Percentiles rank a stretch among this genome's conserved stretches.
These are phyloP conservation scores for Zygotorulaspora mrakii DNA, from an alignment of 1,139 yeast species.

Conservation along the genomic window DNA sequence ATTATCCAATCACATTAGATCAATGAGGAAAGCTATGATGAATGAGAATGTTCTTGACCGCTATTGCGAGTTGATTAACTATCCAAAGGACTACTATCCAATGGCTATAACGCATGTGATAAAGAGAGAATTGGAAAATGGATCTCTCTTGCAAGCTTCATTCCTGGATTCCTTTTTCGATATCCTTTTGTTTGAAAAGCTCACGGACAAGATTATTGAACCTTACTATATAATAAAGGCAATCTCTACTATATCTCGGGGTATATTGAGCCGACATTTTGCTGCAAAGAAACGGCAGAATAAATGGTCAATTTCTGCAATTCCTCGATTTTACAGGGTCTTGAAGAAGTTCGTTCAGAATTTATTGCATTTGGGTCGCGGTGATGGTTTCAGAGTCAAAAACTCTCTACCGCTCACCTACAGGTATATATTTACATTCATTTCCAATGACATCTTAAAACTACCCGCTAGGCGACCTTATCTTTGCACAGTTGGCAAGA, in stretches of 20 bases:
- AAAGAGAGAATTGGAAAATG: slow-evolving; percentile 10
- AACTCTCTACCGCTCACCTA: slow-evolving; percentile 14
- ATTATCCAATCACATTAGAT: slow-evolving; percentile 23
- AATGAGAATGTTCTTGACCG: slow-evolving; percentile 10
- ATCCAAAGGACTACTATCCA: slow-evolving; percentile 22
- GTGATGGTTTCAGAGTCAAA: slow-evolving; percentile 1
- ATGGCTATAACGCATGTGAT: slow-evolving; percentile 16
- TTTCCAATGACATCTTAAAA: slow-evolving; percentile 20
- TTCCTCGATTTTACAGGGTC: neutral
- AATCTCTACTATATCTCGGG: slow-evolving; percentile 17
- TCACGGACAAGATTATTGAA: slow-evolving; percentile 26
- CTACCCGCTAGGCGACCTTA: slow-evolving; percentile 27
- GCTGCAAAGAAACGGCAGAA: slow-evolving; percentile 1
- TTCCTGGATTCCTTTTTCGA: slow-evolving; percentile 25
- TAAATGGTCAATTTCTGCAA: neutral
- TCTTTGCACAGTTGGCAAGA: slow-evolving; percentile 22
- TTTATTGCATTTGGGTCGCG: neutral
- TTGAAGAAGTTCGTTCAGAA: neutral
- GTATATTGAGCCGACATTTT: slow-evolving; percentile 3
- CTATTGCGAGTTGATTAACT: slow-evolving; percentile 18
- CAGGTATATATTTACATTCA: slow-evolving; percentile 24
- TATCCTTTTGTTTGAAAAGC: slow-evolving; percentile 25
- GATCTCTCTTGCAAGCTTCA: slow-evolving; percentile 19
- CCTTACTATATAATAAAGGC: slow-evolving; percentile 28
- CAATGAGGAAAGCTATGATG: slow-evolving; percentile 11